These are phyloP conservation scores for Agrostemma githago DNA, from an alignment of 148 eudicot species.

Conservation along the genomic window DNA sequence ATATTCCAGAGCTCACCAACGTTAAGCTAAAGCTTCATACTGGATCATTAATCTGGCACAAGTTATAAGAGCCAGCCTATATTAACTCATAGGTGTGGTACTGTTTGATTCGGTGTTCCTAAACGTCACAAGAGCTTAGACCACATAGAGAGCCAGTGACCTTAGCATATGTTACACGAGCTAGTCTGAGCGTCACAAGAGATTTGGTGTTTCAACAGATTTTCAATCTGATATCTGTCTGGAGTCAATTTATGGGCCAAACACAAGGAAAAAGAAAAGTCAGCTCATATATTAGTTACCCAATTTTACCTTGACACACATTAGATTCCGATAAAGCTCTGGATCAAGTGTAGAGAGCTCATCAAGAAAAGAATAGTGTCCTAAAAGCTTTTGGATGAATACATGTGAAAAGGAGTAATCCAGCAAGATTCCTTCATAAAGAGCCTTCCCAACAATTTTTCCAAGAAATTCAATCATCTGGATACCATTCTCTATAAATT, in stretches of 20 bases:
- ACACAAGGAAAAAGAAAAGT: not conserved
- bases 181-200: not conserved
- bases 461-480: constrained; percentile 97
- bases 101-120: not conserved
- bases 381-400: constrained; percentile 89
- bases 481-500: constrained; percentile 71
- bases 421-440: constrained; percentile 85
- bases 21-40: not conserved
- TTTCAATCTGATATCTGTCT: not conserved
- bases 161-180: too few species aligned
- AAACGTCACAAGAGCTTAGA: not conserved
- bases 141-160: too few species aligned
- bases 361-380: constrained; percentile 93
- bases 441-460: constrained; percentile 94
- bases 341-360: constrained; percentile 92
- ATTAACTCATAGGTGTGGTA: not conserved
- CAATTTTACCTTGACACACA: constrained; percentile 81
- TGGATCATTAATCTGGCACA: not conserved
- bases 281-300: not conserved
- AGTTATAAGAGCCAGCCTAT: not conserved
- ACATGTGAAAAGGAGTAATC: constrained; percentile 92
- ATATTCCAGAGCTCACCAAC: not conserved
- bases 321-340: constrained; percentile 86
- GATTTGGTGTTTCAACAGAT: not conserved
- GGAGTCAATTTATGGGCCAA: not conserved